Evolutionary conservation across 176 grass and related monocot species (phyloP).

Genomic region (sorghum (Sorghum bicolor)): DNA sequence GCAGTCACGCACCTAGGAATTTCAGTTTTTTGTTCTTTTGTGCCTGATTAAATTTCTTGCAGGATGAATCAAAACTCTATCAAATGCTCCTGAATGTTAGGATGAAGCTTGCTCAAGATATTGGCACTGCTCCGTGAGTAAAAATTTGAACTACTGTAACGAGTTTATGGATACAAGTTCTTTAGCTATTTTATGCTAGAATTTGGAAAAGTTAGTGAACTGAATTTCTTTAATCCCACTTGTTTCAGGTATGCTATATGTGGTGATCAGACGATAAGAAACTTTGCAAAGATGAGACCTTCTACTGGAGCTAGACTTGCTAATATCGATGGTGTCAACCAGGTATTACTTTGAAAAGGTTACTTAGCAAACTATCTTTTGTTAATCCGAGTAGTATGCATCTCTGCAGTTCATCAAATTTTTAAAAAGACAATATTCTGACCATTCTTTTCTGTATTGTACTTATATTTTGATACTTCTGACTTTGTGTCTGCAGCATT

Average conservation of each 20-base stretch:
- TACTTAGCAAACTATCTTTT: slow-evolving; percentile 2
- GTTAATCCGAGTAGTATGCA: background rate
- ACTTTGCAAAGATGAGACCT: slow-evolving; percentile 82
- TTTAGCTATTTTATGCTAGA: background rate
- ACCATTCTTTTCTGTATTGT: slow-evolving; percentile 5
- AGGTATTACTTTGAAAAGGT: slow-evolving; percentile 45
- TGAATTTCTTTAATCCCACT: slow-evolving; percentile 2
- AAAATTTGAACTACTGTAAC: slow-evolving; percentile 11
- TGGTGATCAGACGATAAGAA: slow-evolving; percentile 88
- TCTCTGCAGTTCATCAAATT: background rate
- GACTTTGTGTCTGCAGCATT: slow-evolving; percentile 55
- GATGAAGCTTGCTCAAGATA: slow-evolving; percentile 70
- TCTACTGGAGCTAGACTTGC: slow-evolving; percentile 71
- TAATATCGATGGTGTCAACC: slow-evolving; percentile 94
- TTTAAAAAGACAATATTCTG: background rate
- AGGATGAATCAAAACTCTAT: slow-evolving; percentile 79
- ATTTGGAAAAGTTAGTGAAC: background rate
- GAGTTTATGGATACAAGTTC: background rate
- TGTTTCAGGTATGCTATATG: slow-evolving; percentile 90
- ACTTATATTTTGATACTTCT: slow-evolving; percentile 6
- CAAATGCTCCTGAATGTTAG: slow-evolving; percentile 68
- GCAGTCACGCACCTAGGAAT: background rate
- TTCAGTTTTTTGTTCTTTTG: background rate
- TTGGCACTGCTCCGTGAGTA: slow-evolving; percentile 89
- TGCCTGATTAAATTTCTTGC: slow-evolving; percentile 31